phyloP scores from a whole-genome alignment of 129 eudicot genomes.

The Centella asiatica region DNA sequence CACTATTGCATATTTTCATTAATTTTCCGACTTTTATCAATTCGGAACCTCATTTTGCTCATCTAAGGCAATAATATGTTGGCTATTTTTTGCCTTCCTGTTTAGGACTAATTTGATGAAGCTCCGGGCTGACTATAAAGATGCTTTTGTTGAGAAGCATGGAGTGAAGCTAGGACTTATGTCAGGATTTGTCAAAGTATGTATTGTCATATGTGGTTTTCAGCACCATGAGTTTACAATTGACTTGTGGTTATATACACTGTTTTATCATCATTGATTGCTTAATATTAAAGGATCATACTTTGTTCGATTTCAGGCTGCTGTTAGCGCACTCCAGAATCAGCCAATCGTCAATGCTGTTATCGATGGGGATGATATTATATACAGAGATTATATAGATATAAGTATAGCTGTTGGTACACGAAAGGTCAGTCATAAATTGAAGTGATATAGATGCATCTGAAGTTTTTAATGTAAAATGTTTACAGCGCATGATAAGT shows the following conservation, averaged over 20 bases:
- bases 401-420: constrained; percentile 70
- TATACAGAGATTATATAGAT: constrained; percentile 60
- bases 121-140: constrained; percentile 63
- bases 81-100: not conserved
- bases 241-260: not conserved
- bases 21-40: not conserved
- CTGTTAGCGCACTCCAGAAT: constrained; percentile 60
- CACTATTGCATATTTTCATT: too few relatives aligned
- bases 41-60: not conserved
- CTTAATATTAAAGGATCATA: not conserved
- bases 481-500: not conserved
- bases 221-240: not conserved
- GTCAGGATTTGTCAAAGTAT: constrained; percentile 63
- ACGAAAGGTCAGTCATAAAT: constrained; percentile 33
- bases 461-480: not conserved
- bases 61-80: not conserved
- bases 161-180: constrained; percentile 65
- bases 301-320: constrained; percentile 35
- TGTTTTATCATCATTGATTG: not conserved
- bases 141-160: constrained; percentile 60
- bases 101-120: constrained; percentile 58
- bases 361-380: constrained; percentile 68
- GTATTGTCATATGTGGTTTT: constrained; percentile 11
- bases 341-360: constrained; percentile 66
- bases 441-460: not conserved